phyloP scores from a whole-genome alignment of 345 rosid species.

The Populus nigra region DNA sequence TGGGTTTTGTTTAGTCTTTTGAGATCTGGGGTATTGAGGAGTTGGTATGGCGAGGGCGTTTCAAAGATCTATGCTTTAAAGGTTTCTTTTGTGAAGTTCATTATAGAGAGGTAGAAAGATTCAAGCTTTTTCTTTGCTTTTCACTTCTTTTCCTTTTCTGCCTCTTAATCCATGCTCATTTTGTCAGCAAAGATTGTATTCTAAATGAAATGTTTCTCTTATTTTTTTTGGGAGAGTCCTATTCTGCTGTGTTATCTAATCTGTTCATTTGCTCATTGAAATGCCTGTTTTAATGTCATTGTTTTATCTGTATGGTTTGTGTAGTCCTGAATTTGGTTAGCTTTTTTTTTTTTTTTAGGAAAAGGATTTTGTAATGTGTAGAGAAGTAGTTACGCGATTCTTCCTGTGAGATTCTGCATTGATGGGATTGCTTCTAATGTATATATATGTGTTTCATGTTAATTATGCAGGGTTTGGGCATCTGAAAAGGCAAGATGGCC shows the following conservation, averaged over 20 bases:
- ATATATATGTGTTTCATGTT: conserved; percentile 8
- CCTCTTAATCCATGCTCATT: not conserved
- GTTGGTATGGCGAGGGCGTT: conserved; percentile 19
- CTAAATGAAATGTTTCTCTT: not conserved
- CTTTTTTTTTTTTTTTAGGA: not conserved
- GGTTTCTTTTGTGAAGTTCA: conserved; percentile 17
- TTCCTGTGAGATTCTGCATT: conserved; percentile 11
- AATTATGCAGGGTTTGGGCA: conserved; percentile 33
- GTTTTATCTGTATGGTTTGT: not conserved
- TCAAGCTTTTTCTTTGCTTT: not conserved
- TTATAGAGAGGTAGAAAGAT: conserved; percentile 31
- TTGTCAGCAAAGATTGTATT: not conserved
- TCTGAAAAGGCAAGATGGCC: conserved; percentile 43
- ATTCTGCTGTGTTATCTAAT: conserved; percentile 19
- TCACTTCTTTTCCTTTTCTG: conserved; percentile 3
- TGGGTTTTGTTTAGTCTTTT: conserved; percentile 14
- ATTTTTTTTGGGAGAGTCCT: conserved; percentile 1
- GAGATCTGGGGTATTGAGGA: conserved; percentile 48
- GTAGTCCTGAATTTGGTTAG: not conserved
- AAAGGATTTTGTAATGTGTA: not conserved
- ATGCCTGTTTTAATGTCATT: not conserved
- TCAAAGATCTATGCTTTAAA: conserved; percentile 50
- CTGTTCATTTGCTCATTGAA: conserved; percentile 24
- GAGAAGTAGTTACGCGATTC: not conserved
- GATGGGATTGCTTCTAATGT: conserved; percentile 7